A percentile compares a stretch with the other conserved stretches of the same genome.
These are phyloP conservation scores for Pleurotus giganteus DNA, from an alignment of 768 basidiomycete genomes.

Conservation along the genomic window DNA sequence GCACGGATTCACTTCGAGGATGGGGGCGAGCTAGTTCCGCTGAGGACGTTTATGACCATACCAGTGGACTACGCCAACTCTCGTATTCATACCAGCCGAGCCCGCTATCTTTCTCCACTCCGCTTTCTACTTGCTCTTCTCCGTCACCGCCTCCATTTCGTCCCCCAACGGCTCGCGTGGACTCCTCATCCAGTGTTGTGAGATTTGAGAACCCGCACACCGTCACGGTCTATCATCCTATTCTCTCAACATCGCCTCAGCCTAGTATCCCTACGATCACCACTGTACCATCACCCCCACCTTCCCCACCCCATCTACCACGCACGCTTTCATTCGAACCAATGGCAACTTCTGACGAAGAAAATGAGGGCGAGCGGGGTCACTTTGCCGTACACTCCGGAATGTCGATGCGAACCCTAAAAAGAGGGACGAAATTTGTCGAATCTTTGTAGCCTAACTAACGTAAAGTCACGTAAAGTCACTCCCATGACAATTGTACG, in stretches of 20 bases:
- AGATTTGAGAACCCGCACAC: background rate
- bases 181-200: slow-evolving; percentile 4
- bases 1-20: background rate
- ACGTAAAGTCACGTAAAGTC: too few species aligned
- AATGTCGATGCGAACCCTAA: slow-evolving; percentile 11
- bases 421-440: slow-evolving; percentile 16
- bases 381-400: slow-evolving; percentile 11
- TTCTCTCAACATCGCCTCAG: slow-evolving; percentile 5
- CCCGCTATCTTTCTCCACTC: background rate
- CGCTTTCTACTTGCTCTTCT: background rate
- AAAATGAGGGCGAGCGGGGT: background rate
- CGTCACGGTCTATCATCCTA: slow-evolving; percentile 8
- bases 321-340: slow-evolving; percentile 2
- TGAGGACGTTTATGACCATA: background rate
- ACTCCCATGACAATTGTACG: too few species aligned
- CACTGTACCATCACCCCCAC: background rate
- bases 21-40: slow-evolving; percentile 2
- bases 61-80: slow-evolving; percentile 3
- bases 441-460: slow-evolving; percentile 12
- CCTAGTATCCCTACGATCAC: slow-evolving; percentile 8
- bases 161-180: background rate
- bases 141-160: background rate
- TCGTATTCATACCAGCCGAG: background rate
- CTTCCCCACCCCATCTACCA: background rate
- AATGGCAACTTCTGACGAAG: background rate